These are phyloP conservation scores for Podaxis sp. DNA, from an alignment of 768 basidiomycete genomes.

Conservation along the genomic window DNA sequence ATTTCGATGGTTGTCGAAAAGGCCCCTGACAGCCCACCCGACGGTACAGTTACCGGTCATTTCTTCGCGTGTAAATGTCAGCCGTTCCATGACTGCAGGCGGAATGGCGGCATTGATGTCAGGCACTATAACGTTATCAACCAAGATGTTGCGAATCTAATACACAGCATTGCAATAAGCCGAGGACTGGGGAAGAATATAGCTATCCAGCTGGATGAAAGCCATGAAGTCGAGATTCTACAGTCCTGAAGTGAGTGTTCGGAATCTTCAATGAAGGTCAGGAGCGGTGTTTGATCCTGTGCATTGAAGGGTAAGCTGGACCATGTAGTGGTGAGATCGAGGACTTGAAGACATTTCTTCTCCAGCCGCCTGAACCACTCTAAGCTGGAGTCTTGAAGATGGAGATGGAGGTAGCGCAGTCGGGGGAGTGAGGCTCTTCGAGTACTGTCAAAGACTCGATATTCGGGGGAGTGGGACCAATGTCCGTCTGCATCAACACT, in stretches of 20 bases:
- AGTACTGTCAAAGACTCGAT: not conserved
- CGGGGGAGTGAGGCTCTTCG: not conserved
- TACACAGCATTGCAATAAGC: not conserved
- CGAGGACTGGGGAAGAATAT: not conserved
- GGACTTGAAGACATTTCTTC: not conserved
- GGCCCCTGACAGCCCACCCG: not conserved
- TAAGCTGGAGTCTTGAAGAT: not conserved
- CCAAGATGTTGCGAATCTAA: not conserved
- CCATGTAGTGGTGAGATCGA: not conserved
- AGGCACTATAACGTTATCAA: not conserved
- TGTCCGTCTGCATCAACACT: not conserved
- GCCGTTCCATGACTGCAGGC: not conserved
- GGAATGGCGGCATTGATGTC: not conserved
- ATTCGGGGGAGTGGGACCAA: not conserved
- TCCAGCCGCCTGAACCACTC: not conserved
- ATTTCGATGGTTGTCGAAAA: not conserved
- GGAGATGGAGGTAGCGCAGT: not conserved
- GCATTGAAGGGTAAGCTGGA: not conserved
- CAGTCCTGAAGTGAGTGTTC: not conserved
- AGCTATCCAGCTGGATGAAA: not conserved
- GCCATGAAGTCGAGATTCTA: not conserved
- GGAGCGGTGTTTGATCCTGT: not conserved
- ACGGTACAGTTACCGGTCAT: not conserved
- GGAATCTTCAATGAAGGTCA: not conserved
- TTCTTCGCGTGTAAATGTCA: not conserved